These are phyloP conservation scores for Cyberlindnera sargentensis DNA, from an alignment of 805 yeast species.

Conservation along the genomic window DNA sequence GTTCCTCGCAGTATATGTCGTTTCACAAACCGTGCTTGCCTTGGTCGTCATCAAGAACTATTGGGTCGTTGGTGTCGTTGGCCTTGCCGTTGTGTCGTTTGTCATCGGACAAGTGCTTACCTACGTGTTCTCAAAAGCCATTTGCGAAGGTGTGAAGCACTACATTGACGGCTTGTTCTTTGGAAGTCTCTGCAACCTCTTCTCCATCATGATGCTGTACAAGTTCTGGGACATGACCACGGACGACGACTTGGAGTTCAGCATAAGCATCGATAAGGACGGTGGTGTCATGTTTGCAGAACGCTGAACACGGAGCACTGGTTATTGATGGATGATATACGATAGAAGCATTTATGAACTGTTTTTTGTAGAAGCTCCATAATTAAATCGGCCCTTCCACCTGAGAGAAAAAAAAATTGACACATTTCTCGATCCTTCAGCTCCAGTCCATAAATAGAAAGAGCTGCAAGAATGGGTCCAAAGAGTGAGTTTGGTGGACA, in stretches of 20 bases:
- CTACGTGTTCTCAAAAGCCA: slow-evolving; percentile 57
- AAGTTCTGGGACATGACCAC: slow-evolving; percentile 97
- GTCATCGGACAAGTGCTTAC: slow-evolving; percentile 71
- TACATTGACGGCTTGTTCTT: slow-evolving; percentile 88
- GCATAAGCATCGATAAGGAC: slow-evolving; percentile 50
- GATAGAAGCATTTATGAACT: too few relatives aligned
- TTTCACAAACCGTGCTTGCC: slow-evolving; percentile 64
- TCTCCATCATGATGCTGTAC: slow-evolving; percentile 89
- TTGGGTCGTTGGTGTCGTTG: slow-evolving; percentile 90
- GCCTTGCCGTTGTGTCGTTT: slow-evolving; percentile 65
- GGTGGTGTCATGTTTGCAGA: slow-evolving; percentile 25
- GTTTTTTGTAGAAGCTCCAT: too few relatives aligned
- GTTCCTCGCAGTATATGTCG: slow-evolving; percentile 51
- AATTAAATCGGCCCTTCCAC: too few relatives aligned
- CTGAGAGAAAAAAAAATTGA: not conserved
- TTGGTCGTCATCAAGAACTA: slow-evolving; percentile 59
- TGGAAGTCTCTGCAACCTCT: slow-evolving; percentile 71
- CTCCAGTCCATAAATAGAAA: not conserved
- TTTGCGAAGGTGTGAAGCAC: slow-evolving; percentile 72
- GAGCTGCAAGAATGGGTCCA: slow-evolving; percentile 11
- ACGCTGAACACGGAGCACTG: slow-evolving; percentile 1
- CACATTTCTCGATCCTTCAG: not conserved
- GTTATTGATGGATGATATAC: too few relatives aligned
- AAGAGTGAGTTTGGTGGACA: slow-evolving; percentile 9
- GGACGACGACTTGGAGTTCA: slow-evolving; percentile 88